A percentile compares a stretch with the other conserved stretches of the same genome.
Evolutionary conservation across 805 yeast genomes (phyloP).

Genomic region (Cyberlindnera japonica): DNA sequence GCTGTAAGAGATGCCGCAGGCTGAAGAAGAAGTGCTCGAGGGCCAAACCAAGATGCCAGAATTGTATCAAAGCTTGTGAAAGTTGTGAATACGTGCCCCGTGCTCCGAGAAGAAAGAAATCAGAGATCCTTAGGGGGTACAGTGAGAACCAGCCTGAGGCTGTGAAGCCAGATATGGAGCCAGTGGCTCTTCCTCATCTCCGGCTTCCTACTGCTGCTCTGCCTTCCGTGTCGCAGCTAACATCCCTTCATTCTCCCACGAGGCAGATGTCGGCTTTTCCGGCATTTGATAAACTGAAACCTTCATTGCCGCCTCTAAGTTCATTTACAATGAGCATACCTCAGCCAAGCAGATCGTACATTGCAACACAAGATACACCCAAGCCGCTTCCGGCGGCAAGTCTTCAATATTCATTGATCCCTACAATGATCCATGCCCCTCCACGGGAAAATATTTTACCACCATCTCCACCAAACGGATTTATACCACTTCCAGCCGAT

Average conservation of each 20-base stretch:
- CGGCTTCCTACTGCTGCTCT: too few species aligned
- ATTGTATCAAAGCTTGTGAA: constrained; percentile 38
- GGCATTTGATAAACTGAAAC: constrained; percentile 4
- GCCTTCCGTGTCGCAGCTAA: constrained; percentile 6
- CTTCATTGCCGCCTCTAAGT: constrained; percentile 13
- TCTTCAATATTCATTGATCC: constrained; percentile 10
- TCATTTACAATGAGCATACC: constrained; percentile 5
- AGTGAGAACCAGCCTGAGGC: constrained; percentile 17
- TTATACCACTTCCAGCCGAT: neutral
- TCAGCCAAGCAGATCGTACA: constrained; percentile 1
- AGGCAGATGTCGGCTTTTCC: neutral
- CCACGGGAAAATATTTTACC: neutral
- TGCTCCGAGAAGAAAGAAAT: constrained; percentile 37
- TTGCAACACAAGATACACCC: neutral
- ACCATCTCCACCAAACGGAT: constrained; percentile 1
- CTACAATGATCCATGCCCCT: constrained; percentile 6
- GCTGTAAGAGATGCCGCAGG: constrained; percentile 46
- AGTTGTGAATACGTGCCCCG: constrained; percentile 42
- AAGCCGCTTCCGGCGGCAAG: constrained; percentile 3
- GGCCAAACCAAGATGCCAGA: constrained; percentile 39
- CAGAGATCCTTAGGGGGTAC: constrained; percentile 27
- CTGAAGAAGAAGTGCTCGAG: constrained; percentile 49
- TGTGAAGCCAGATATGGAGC: too few species aligned
- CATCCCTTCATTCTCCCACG: neutral
- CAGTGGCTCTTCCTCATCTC: too few species aligned